A percentile compares a stretch with the other conserved stretches of the same genome.
These are phyloP conservation scores for Pythium brassicae DNA, from an alignment of 352 stramenopile species.

Conservation along the genomic window DNA sequence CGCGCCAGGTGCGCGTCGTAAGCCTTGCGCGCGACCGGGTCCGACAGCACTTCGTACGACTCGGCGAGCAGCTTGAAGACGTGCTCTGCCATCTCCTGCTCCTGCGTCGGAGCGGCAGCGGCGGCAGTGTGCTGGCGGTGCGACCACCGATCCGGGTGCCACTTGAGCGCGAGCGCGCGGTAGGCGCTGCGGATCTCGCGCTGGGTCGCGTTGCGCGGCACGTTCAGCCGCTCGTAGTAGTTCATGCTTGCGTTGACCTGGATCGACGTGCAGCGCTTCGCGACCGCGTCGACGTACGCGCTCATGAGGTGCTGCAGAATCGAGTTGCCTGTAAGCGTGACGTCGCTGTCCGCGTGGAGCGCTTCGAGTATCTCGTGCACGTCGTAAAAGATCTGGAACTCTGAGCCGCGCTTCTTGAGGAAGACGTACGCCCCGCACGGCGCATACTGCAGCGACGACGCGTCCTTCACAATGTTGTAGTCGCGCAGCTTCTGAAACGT, in stretches of 20 bases:
- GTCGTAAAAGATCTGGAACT: conserved; percentile 54
- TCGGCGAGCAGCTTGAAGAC: conserved; percentile 84
- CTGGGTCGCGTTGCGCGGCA: conserved; percentile 57
- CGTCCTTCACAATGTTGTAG: conserved; percentile 69
- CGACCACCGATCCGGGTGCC: conserved; percentile 82
- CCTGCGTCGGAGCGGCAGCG: conserved; percentile 25
- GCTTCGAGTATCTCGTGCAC: conserved; percentile 26
- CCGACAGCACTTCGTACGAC: conserved; percentile 78
- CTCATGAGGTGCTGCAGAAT: conserved; percentile 84
- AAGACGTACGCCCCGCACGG: conserved; percentile 80
- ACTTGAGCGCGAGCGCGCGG: conserved; percentile 75
- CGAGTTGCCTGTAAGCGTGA: conserved; percentile 61
- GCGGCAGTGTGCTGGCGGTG: conserved; percentile 7
- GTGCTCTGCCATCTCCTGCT: conserved; percentile 65
- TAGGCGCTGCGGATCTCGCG: conserved; percentile 73
- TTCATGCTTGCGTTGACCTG: conserved; percentile 82
- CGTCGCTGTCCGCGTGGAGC: conserved; percentile 47
- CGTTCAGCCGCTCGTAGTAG: conserved; percentile 78
- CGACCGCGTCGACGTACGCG: conserved; percentile 69
- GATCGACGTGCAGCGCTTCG: conserved; percentile 70
- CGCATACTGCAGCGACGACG: conserved; percentile 64
- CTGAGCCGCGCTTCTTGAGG: conserved; percentile 47
- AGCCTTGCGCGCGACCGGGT: conserved; percentile 43
- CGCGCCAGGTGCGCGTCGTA: conserved; percentile 66
- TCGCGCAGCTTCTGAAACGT: conserved; percentile 80